Conservation (phyloP, 495 filamentous ascomycete genomes). For the Viridothelium virens region DNA sequence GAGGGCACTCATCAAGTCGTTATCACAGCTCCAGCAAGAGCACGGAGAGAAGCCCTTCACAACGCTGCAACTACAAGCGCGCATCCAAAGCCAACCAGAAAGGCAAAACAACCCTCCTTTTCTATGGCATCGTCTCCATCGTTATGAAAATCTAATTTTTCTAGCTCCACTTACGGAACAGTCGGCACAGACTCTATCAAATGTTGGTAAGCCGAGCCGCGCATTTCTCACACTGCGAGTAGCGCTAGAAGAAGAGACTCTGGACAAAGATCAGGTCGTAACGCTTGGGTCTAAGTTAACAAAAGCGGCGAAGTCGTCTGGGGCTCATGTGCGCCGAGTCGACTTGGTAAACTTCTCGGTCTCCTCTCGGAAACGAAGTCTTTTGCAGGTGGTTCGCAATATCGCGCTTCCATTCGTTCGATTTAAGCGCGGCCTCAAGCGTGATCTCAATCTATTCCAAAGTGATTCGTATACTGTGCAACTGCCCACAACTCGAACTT, state of each 20-base stretch:
- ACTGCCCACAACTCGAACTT: background rate
- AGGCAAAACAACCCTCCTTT: background rate
- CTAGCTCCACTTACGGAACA: constrained; percentile 7
- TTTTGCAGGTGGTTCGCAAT: background rate
- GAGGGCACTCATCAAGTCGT: constrained; percentile 1
- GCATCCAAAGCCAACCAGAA: background rate
- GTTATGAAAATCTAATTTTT: background rate
- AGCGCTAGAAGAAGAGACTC: background rate
- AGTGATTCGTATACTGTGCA: background rate
- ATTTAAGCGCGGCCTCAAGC: constrained; percentile 1
- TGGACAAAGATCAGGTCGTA: background rate
- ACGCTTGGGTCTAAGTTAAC: background rate
- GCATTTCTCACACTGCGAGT: constrained; percentile 10
- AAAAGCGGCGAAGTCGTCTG: background rate
- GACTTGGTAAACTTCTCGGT: constrained; percentile 10
- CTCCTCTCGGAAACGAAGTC: constrained; percentile 3
- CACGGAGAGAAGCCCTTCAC: constrained; percentile 5
- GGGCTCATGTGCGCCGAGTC: background rate
- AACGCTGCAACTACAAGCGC: background rate
- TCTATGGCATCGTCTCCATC: constrained; percentile 7
- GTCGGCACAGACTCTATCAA: background rate
- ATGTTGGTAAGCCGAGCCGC: background rate
- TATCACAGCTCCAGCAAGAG: background rate
- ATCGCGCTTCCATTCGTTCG: background rate
- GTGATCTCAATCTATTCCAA: background rate